Base-by-base conservation (phyloP, 2,329 filamentous ascomycete species). In the Xylariaceae sp. region DNA sequence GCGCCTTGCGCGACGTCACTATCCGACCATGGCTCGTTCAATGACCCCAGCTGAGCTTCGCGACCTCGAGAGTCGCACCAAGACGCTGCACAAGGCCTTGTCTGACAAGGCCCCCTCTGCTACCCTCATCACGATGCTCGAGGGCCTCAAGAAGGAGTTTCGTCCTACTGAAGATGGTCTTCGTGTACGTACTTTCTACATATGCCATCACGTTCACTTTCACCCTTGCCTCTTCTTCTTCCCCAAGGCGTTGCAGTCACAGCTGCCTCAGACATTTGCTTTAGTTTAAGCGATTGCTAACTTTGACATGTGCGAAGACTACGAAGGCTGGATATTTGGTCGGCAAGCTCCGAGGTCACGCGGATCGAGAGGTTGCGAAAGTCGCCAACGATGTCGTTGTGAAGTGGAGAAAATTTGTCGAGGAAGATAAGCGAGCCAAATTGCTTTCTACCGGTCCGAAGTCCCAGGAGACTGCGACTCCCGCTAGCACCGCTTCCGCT, bases 251-350 rank as follows among this genome's bases (percentile, higher is more conserved):
- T 30, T 30, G 23, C 23, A 1, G 23, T 30, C 23, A 30, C 23
- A 5, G 23, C 5, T 30, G 23, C 23, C 23, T 30, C 23, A 5
- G 23, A 30, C 23, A 30, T 41, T 41, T 41, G 8, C 11, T 8
- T 41, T 10, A 8, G 9, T 8, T 8, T 41, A 41, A 41, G 8
- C 15, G 44, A 11, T n/a, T 34, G 39, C 48, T 59, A n/a, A n/a
- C 37, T 39, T 52, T 39, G 44, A 15, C 2, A 50, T 45, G 51
- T 44, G 7, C 53, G 56, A 61, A 88, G 86, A 81, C 88, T 48
- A 97, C 93, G n/a, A 89, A 88, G 68, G 93, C 96, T 55, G 94
- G 94, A 68, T 88, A 96, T 65, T 86, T 88, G 54, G 89, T 97
- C 64, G 93, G 92, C 73, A 93, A 92, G 73, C 84, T 88, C 54